Base-by-base conservation (phyloP, 2,329 filamentous ascomycete genomes). In the Fusarium phyllophilum region DNA sequence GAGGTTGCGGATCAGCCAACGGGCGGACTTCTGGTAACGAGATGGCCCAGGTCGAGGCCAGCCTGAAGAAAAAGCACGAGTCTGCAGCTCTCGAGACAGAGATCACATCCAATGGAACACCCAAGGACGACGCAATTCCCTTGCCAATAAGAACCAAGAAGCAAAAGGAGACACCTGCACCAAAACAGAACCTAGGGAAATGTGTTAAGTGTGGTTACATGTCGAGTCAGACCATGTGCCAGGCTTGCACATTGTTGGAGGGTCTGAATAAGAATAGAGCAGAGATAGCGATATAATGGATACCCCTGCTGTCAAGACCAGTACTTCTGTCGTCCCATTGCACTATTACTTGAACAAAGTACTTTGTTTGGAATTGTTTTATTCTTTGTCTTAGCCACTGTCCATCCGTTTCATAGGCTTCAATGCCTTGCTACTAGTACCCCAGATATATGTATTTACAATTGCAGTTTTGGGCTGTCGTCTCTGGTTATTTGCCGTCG, bases 201-300 rank as follows among this genome's bases (percentile, higher is more conserved):
- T 99, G 96, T 79, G 90, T 92, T 78, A 92, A 90, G 59, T 99
- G 96, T 77, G 96, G 96, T 20, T 99, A 98, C 81, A 93, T 99
- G 82, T 97, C 96, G 5, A 98, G 95, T 77, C 96, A 99, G 82
- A 89, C 90, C 36, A 90, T 98, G 44, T 99, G 96, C 83, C 97
- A 99, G 83, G 96, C 96, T 1, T 99, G 96, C 81, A 92, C 91
- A 70, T 85, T 99, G 49, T 88, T 99, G 6, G 95, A 98, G 77
- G 94, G 93, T 0, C 82, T 99, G 54, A 99, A 99, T 81, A 98
- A 96, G 83, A 92, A 91, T 75, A 85, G 89, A 68, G 84, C 89
- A 66, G 85, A 89, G 76, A 89, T 91, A 70, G 81, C 84, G 77
- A 86, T 90, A 83, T 89, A 83, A 80, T 57, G 36, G 46, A 68